phyloP scores from a whole-genome alignment of 2,329 filamentous ascomycete species.

The Trichoderma sp. region DNA sequence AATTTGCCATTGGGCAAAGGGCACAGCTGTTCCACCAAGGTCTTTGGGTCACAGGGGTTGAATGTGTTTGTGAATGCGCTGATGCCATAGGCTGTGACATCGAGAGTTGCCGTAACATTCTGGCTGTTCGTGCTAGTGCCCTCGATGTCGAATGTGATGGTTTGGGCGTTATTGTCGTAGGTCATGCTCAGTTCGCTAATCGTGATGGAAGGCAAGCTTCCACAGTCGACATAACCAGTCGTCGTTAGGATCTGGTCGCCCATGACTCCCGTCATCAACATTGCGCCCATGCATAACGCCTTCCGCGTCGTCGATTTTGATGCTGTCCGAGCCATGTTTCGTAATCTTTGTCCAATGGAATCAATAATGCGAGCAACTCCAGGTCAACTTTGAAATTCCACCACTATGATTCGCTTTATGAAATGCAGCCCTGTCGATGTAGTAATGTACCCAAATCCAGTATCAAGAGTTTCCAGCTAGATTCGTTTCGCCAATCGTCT shows the following conservation, averaged over 20 bases:
- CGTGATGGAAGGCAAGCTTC: conserved; percentile 51
- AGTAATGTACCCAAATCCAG: not conserved
- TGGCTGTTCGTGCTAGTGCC: conserved; percentile 71
- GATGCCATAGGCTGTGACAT: conserved; percentile 80
- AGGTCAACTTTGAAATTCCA: conserved; percentile 22
- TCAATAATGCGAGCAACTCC: conserved; percentile 15
- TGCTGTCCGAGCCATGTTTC: conserved; percentile 34
- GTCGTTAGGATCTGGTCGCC: conserved; percentile 75
- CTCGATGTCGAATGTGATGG: conserved; percentile 76
- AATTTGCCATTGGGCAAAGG: conserved; percentile 79
- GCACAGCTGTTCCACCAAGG: conserved; percentile 72
- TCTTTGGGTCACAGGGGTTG: conserved; percentile 71
- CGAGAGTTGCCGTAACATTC: conserved; percentile 74
- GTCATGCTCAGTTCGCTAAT: conserved; percentile 73
- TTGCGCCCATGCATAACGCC: conserved; percentile 35
- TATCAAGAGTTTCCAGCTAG: conserved; percentile 5
- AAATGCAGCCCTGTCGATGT: conserved; percentile 2
- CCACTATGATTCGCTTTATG: not conserved
- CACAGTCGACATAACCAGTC: conserved; percentile 74
- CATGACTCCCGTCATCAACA: conserved; percentile 48
- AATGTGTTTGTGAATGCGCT: conserved; percentile 76
- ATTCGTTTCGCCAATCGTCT: conserved; percentile 5
- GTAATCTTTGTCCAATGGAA: conserved; percentile 20
- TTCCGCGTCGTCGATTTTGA: conserved; percentile 33
- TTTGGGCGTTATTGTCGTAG: conserved; percentile 73